phyloP scores from a whole-genome alignment of 2,329 filamentous ascomycete species.

The Fusarium palustre region DNA sequence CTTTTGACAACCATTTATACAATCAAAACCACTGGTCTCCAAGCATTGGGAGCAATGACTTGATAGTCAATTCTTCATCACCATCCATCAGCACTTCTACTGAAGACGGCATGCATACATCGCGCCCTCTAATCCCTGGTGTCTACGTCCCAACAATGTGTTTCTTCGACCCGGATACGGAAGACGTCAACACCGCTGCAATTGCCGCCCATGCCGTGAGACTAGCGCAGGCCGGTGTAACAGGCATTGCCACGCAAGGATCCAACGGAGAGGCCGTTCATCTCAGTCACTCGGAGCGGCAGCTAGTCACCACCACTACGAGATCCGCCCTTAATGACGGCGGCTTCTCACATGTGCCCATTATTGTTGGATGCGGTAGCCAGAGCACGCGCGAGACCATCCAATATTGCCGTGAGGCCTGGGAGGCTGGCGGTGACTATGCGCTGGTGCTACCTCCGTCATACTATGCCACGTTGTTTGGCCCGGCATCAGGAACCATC shows the following conservation, averaged over 20 bases:
- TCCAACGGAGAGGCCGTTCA: constrained; percentile 88
- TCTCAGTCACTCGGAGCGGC: constrained; percentile 76
- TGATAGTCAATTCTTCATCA: constrained; percentile 51
- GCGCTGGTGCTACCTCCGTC: constrained; percentile 80
- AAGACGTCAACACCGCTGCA: constrained; percentile 74
- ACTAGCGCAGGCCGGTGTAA: constrained; percentile 78
- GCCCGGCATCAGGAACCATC: constrained; percentile 62
- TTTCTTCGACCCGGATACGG: constrained; percentile 74
- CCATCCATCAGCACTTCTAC: constrained; percentile 56
- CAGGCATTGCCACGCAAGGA: constrained; percentile 80
- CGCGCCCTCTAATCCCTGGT: constrained; percentile 60
- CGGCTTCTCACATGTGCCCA: constrained; percentile 73
- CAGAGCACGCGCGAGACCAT: constrained; percentile 81
- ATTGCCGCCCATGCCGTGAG: constrained; percentile 72
- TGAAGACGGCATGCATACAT: constrained; percentile 53
- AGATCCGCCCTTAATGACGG: constrained; percentile 74
- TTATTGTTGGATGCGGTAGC: constrained; percentile 81
- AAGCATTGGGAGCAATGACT: constrained; percentile 33
- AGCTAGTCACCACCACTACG: constrained; percentile 75
- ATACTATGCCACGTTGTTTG: constrained; percentile 78
- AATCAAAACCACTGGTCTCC: constrained; percentile 50
- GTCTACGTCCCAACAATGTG: constrained; percentile 81
- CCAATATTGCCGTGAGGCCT: constrained; percentile 75
- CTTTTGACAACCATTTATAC: constrained; percentile 39
- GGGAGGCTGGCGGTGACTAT: constrained; percentile 77